Percentiles rank a stretch among this genome's conserved stretches.
phyloP scores from a whole-genome alignment of 2,329 filamentous ascomycete species.

The Fonsecaea pugnacius region DNA sequence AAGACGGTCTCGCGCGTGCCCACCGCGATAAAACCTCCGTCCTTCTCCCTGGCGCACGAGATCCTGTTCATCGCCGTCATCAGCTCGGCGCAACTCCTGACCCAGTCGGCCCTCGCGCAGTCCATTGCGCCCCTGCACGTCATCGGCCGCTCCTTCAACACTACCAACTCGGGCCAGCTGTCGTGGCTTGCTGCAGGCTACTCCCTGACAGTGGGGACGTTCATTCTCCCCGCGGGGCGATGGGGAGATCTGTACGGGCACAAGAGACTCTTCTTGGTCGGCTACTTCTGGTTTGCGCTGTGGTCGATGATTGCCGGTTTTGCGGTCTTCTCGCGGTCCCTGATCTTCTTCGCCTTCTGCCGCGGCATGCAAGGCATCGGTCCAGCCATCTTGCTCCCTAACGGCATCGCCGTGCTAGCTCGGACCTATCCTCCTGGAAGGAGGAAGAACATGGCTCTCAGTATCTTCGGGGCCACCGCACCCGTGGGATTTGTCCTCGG shows the following conservation, averaged over 20 bases:
- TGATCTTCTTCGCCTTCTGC: conserved; percentile 44
- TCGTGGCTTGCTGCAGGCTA: conserved; percentile 57
- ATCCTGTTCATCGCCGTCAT: conserved; percentile 48
- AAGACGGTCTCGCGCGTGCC: conserved; percentile 16
- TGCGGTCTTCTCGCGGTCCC: conserved; percentile 44
- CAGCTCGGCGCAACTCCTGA: conserved; percentile 52
- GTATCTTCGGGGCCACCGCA: conserved; percentile 54
- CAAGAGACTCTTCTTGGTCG: conserved; percentile 55
- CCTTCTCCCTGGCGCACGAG: conserved; percentile 31
- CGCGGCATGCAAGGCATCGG: conserved; percentile 54
- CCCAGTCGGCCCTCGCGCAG: conserved; percentile 43
- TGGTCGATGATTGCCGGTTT: conserved; percentile 55
- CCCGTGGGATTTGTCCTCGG: conserved; percentile 53
- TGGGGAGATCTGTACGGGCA: conserved; percentile 58
- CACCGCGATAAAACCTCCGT: conserved; percentile 18
- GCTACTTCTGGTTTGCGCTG: conserved; percentile 56
- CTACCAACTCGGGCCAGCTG: conserved; percentile 46
- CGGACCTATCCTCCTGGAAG: conserved; percentile 51
- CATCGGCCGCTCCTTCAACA: conserved; percentile 51
- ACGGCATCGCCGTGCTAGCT: conserved; percentile 55
- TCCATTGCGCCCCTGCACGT: conserved; percentile 50
- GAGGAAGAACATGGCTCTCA: conserved; percentile 56
- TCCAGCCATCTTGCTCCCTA: conserved; percentile 55
- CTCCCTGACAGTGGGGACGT: conserved; percentile 55
- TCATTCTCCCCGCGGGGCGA: conserved; percentile 56